phyloP scores from a whole-genome alignment of 768 basidiomycete species.

The Suillus alpinus region DNA sequence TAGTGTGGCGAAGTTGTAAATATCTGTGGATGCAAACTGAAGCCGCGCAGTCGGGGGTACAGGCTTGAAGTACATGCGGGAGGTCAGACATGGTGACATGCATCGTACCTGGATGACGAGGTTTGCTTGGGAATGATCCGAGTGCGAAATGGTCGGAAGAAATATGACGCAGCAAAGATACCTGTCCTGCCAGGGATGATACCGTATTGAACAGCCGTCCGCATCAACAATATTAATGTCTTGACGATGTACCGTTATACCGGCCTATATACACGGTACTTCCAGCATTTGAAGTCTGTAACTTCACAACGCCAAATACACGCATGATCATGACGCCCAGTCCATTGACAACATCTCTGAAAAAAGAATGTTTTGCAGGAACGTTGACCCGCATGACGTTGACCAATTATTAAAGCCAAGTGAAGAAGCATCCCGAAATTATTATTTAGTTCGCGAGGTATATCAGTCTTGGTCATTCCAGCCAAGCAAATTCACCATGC shows the following conservation, averaged over 20 bases:
- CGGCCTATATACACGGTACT: background rate
- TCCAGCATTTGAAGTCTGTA: background rate
- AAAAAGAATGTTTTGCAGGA: background rate
- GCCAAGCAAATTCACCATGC: background rate
- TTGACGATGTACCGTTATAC: background rate
- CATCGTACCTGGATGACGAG: background rate
- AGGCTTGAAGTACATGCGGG: background rate
- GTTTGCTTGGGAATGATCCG: background rate
- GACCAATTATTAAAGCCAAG: background rate
- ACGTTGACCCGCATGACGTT: background rate
- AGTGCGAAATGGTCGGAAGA: background rate
- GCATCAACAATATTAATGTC: background rate
- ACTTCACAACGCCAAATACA: background rate
- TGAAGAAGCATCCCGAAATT: background rate
- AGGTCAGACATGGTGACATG: background rate
- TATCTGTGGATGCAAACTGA: background rate
- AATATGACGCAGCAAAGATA: background rate
- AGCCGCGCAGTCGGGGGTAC: background rate
- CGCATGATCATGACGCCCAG: background rate
- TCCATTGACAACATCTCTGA: background rate
- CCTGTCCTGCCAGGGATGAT: background rate
- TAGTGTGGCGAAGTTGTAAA: background rate
- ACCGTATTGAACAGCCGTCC: background rate
- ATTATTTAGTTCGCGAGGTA: background rate
- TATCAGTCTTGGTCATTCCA: background rate